Percentiles rank a stretch among this genome's conserved stretches.
These are phyloP conservation scores for Ophiobolus disseminans DNA, from an alignment of 2,329 filamentous ascomycete species.

Conservation along the genomic window DNA sequence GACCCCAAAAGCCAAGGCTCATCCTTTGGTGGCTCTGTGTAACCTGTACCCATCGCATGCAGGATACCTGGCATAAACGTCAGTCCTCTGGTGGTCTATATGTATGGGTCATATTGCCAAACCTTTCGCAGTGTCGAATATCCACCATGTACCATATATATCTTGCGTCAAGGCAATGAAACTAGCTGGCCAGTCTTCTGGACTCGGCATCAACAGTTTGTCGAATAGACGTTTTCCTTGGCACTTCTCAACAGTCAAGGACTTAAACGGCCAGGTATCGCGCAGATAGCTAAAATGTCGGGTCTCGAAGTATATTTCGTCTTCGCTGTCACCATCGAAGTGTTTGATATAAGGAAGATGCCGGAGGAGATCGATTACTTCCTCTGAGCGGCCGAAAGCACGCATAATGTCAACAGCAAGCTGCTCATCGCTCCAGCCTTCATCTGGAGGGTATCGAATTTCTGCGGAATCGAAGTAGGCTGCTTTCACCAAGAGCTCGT, in stretches of 20 bases:
- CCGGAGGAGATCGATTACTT: constrained; percentile 13
- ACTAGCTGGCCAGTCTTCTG: constrained; percentile 5
- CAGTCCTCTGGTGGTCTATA: constrained; percentile 1
- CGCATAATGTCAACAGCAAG: constrained; percentile 12
- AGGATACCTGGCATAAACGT: constrained; percentile 5
- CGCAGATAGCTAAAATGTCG: constrained; percentile 8
- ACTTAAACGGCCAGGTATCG: constrained; percentile 5
- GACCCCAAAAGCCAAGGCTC: constrained; percentile 2
- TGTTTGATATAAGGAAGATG: constrained; percentile 13
- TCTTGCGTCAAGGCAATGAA: constrained; percentile 9
- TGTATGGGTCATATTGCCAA: constrained; percentile 3
- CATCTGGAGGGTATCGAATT: constrained; percentile 7
- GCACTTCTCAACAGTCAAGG: constrained; percentile 3
- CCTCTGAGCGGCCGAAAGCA: constrained; percentile 10
- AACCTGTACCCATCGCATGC: constrained; percentile 2
- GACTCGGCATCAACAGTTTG: constrained; percentile 4
- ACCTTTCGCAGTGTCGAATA: constrained; percentile 8
- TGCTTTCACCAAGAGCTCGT: constrained; percentile 6
- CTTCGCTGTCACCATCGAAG: not conserved
- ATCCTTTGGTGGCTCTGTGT: constrained; percentile 5
- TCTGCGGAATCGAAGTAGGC: constrained; percentile 11
- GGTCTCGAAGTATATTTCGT: constrained; percentile 10
- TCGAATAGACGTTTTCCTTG: constrained; percentile 3
- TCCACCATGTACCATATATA: constrained; percentile 7
- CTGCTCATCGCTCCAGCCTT: constrained; percentile 15